Evolutionary conservation across 441 rosid genomes (phyloP).

Genomic region (Biscutella laevigata): DNA sequence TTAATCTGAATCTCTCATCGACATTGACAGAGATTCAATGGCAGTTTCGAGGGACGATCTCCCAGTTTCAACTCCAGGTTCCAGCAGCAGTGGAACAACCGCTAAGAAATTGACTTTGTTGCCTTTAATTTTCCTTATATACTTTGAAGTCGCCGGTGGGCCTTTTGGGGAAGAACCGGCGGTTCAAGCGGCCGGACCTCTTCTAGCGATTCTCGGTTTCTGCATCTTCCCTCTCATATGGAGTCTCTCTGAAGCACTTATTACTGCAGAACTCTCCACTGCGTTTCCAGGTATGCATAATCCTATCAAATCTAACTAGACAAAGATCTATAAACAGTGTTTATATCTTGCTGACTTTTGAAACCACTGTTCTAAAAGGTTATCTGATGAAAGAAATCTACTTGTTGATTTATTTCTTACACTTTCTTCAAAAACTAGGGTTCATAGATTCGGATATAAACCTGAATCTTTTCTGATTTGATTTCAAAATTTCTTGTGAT

Average conservation of each 20-base stretch:
- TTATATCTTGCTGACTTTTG: neutral
- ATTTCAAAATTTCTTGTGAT: neutral
- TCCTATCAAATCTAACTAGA: no score
- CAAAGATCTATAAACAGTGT: neutral
- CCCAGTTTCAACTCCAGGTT: no score
- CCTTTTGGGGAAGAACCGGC: constrained; percentile 77
- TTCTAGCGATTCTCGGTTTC: constrained; percentile 54
- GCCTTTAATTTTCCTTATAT: constrained; percentile 76
- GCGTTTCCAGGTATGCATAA: constrained; percentile 66
- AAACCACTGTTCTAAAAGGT: neutral
- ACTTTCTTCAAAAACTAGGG: neutral
- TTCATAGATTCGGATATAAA: neutral
- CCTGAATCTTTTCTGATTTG: neutral
- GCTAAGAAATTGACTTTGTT: no score
- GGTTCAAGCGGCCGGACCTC: constrained; percentile 67
- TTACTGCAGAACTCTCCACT: constrained; percentile 62
- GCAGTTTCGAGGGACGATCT: no score
- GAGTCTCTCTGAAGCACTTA: constrained; percentile 53
- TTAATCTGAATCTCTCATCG: no score
- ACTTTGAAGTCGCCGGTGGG: constrained; percentile 84
- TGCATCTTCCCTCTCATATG: constrained; percentile 50
- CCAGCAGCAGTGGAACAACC: no score
- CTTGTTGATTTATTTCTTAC: neutral
- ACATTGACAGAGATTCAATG: no score
- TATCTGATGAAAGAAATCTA: neutral